A percentile compares a stretch with the other conserved stretches of the same genome.
These are phyloP conservation scores for Monosporozyma siamensis DNA, from an alignment of 805 yeast genomes.

Conservation along the genomic window DNA sequence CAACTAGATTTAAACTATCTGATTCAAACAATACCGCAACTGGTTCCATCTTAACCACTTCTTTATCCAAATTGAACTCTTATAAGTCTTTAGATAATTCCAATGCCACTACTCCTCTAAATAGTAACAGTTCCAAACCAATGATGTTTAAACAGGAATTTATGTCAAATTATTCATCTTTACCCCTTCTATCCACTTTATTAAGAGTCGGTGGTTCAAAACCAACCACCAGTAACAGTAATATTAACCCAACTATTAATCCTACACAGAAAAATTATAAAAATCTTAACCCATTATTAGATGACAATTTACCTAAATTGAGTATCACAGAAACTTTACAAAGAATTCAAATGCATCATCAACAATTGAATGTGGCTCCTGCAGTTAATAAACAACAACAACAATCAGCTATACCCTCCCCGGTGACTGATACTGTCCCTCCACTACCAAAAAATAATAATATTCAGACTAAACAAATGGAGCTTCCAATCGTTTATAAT, in stretches of 20 bases:
- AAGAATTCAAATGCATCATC: slow-evolving; percentile 11
- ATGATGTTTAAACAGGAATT: slow-evolving; percentile 27
- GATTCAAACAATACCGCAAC: slow-evolving; percentile 7
- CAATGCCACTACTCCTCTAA: slow-evolving; percentile 11
- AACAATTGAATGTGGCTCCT: no score
- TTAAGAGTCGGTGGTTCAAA: no score
- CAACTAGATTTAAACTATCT: slow-evolving; percentile 25
- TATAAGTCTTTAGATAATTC: slow-evolving; percentile 13
- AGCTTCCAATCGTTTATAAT: no score
- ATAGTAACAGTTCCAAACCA: slow-evolving; percentile 10
- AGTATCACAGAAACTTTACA: slow-evolving; percentile 18
- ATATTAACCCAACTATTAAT: no score
- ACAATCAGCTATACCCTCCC: no score
- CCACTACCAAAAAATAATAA: no score
- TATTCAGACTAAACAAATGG: no score
- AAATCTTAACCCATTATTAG: not conserved
- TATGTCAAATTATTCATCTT: slow-evolving; percentile 12
- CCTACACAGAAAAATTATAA: no score
- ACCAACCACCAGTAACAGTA: not conserved
- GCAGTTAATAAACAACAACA: no score
- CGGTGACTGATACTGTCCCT: no score
- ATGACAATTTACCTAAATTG: slow-evolving; percentile 4
- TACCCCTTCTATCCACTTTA: slow-evolving; percentile 20
- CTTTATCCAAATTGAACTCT: slow-evolving; percentile 27
- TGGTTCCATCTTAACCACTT: slow-evolving; percentile 22